Conservation (phyloP, 805 yeast genomes). For the Starmera dryadoides region DNA sequence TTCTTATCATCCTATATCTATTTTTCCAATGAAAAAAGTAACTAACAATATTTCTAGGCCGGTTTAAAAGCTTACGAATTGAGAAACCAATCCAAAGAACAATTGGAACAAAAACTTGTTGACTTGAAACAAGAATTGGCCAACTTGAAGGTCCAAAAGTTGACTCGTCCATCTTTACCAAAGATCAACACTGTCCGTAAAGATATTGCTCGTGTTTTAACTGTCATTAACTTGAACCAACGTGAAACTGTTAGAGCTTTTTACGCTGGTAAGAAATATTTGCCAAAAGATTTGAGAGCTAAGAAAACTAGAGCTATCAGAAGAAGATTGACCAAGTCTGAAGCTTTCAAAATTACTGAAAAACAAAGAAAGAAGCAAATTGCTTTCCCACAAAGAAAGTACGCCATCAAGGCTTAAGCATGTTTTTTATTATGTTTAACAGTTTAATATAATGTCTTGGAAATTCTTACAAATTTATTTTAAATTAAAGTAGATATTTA, state of each 20-base stretch:
- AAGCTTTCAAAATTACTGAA: conserved; percentile 74
- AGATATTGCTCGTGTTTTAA: conserved; percentile 96
- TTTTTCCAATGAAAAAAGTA: no score
- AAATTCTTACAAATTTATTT: neutral
- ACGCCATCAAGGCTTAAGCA: conserved; percentile 93
- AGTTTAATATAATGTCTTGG: neutral
- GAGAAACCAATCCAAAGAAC: conserved; percentile 94
- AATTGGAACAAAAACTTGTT: conserved; percentile 88
- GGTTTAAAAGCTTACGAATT: conserved; percentile 93
- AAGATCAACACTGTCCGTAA: conserved; percentile 96
- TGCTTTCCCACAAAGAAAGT: conserved; percentile 98
- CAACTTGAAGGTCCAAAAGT: conserved; percentile 90
- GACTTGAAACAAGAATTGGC: conserved; percentile 97
- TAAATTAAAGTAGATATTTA: no score
- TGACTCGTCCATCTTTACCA: conserved; percentile 89
- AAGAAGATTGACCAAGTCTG: conserved; percentile 87
- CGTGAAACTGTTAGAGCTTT: conserved; percentile 91
- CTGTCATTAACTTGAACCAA: conserved; percentile 94
- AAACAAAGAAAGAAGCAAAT: conserved; percentile 87
- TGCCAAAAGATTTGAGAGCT: conserved; percentile 98
- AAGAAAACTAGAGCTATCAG: conserved; percentile 99
- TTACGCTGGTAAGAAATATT: conserved; percentile 92
- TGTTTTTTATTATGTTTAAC: neutral
- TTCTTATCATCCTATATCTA: no score
- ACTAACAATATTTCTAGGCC: conserved; percentile 44